phyloP scores from a whole-genome alignment of 345 rosid species.

The Eutrema japonicum region DNA sequence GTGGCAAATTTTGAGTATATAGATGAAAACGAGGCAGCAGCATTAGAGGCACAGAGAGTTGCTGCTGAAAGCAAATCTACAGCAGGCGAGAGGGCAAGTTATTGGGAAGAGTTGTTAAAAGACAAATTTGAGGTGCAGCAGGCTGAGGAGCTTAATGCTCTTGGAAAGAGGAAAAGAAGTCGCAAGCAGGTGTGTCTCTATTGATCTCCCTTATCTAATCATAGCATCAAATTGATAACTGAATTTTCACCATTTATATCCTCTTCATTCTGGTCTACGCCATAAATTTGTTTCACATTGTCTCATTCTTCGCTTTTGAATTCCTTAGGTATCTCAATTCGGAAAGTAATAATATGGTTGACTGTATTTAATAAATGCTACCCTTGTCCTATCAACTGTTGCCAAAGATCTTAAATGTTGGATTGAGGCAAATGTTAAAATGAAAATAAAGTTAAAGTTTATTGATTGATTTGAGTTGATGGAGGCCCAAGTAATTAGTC shows the following conservation, averaged over 20 bases:
- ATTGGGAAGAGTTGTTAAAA: constrained; percentile 93
- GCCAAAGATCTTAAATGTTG: constrained; percentile 4
- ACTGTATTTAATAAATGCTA: constrained; percentile 13
- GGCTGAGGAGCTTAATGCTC: constrained; percentile 77
- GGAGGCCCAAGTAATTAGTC: constrained; percentile 11
- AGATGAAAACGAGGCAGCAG: constrained; percentile 78
- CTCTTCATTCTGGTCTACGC: background rate
- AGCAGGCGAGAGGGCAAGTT: constrained; percentile 65
- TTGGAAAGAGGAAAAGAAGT: constrained; percentile 96
- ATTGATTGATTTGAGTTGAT: constrained; percentile 22
- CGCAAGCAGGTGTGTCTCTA: constrained; percentile 80
- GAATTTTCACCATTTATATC: constrained; percentile 5
- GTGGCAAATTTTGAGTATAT: constrained; percentile 97
- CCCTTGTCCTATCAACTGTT: background rate
- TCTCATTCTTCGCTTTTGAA: constrained; percentile 24
- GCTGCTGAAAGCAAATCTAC: constrained; percentile 62
- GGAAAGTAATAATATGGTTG: constrained; percentile 12
- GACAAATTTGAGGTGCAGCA: constrained; percentile 82
- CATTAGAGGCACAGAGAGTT: constrained; percentile 66
- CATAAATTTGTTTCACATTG: background rate
- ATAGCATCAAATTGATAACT: constrained; percentile 17
- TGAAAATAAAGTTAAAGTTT: background rate
- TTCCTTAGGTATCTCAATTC: constrained; percentile 18
- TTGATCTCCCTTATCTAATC: constrained; percentile 17
- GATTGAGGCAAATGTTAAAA: background rate